A percentile compares a stretch with the other conserved stretches of the same genome.
Conservation (phyloP, 129 eudicot genomes). For the Cynara cardunculus region DNA sequence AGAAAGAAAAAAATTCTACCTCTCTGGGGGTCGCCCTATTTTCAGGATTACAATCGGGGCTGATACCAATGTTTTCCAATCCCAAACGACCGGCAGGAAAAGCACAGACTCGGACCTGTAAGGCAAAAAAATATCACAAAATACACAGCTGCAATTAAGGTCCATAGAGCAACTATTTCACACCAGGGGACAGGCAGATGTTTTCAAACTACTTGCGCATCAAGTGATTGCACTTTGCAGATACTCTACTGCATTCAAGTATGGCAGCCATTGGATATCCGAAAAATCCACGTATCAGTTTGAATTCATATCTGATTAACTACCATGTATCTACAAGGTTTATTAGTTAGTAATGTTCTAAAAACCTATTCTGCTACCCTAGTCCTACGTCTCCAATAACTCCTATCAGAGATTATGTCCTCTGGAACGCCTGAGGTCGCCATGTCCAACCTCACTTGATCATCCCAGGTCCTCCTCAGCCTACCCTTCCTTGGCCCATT, state of each 20-base stretch:
- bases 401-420: too few relatives aligned
- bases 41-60: conserved; percentile 95
- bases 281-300: neutral
- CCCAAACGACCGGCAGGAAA: conserved; percentile 86
- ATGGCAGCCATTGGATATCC: neutral
- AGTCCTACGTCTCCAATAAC: too few relatives aligned
- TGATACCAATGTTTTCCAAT: conserved; percentile 83
- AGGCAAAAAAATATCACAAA: conserved; percentile 7
- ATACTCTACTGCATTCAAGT: neutral
- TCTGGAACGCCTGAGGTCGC: too few relatives aligned
- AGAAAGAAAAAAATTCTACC: conserved; percentile 32
- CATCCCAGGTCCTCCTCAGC: too few relatives aligned
- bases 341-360: too few relatives aligned
- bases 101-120: conserved; percentile 89
- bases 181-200: neutral
- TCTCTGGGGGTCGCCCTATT: conserved; percentile 72
- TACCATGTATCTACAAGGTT: neutral
- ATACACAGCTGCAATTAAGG: neutral
- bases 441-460: too few relatives aligned
- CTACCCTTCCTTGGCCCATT: too few relatives aligned
- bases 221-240: neutral
- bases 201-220: too few relatives aligned
- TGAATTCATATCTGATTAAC: neutral
- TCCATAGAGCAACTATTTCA: neutral
- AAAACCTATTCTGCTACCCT: too few relatives aligned